A percentile compares a stretch with the other conserved stretches of the same genome.
Conservation (phyloP, 805 yeast genomes). For the Candida ipomoeae region DNA sequence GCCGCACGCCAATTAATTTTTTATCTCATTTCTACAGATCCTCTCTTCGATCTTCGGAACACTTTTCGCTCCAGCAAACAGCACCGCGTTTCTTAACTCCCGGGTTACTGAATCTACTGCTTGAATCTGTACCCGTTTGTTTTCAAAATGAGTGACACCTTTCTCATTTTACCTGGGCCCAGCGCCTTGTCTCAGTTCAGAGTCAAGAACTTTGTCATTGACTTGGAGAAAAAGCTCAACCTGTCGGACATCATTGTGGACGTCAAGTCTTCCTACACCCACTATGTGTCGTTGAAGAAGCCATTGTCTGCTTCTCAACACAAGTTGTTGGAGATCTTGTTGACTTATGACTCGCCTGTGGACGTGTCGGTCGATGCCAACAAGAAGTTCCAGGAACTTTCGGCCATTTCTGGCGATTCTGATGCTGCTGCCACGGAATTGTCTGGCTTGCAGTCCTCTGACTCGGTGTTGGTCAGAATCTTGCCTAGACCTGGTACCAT, state of each 20-base stretch:
- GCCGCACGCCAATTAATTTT: constrained; percentile 7
- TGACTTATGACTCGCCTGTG: constrained; percentile 69
- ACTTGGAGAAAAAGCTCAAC: constrained; percentile 68
- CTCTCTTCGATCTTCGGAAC: constrained; percentile 1
- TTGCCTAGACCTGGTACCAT: constrained; percentile 94
- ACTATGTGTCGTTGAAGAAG: constrained; percentile 63
- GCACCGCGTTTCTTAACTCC: constrained; percentile 3
- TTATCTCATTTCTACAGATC: background rate
- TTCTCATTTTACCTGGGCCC: constrained; percentile 72
- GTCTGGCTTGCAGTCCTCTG: constrained; percentile 6
- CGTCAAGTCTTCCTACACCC: constrained; percentile 72
- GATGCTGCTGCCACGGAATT: constrained; percentile 10
- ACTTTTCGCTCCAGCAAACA: background rate
- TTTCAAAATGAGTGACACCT: constrained; percentile 19
- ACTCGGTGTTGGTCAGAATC: constrained; percentile 61
- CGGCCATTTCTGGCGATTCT: constrained; percentile 26
- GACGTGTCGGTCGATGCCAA: constrained; percentile 48
- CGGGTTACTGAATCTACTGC: background rate
- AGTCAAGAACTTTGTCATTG: constrained; percentile 65
- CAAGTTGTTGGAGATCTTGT: constrained; percentile 52
- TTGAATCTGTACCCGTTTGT: background rate
- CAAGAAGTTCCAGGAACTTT: constrained; percentile 33
- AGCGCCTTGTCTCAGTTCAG: constrained; percentile 85
- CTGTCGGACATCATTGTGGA: constrained; percentile 57
- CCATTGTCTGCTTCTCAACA: constrained; percentile 38